A percentile compares a stretch with the other conserved stretches of the same genome.
These are phyloP conservation scores for Clavariopsis aquatica DNA, from an alignment of 495 filamentous ascomycete genomes.

Conservation along the genomic window DNA sequence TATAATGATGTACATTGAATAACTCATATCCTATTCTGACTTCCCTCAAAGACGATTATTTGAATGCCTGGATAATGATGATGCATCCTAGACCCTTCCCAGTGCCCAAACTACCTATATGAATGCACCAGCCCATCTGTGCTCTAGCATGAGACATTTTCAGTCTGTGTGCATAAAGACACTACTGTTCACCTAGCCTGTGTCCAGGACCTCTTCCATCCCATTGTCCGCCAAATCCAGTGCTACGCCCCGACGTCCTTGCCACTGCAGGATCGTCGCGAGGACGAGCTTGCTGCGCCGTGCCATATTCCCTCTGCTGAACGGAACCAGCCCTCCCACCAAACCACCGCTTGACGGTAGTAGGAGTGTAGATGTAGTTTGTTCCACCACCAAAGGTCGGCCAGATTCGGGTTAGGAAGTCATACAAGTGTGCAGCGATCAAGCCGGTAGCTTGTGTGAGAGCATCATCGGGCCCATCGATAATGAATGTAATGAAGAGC, in stretches of 20 bases:
- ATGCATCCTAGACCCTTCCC: too few relatives aligned
- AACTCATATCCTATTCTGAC: too few relatives aligned
- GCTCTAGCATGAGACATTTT: background rate
- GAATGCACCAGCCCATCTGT: too few relatives aligned
- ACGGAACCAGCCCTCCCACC: slow-evolving; percentile 44
- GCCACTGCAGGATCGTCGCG: slow-evolving; percentile 35
- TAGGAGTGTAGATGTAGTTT: slow-evolving; percentile 70
- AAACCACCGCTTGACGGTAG: slow-evolving; percentile 64
- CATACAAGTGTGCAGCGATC: slow-evolving; percentile 78
- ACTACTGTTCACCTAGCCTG: slow-evolving; percentile 57
- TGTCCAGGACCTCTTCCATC: slow-evolving; percentile 65
- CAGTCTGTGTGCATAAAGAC: background rate
- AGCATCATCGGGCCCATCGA: slow-evolving; percentile 50
- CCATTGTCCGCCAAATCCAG: slow-evolving; percentile 55
- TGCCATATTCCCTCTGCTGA: slow-evolving; percentile 60
- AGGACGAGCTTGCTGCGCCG: slow-evolving; percentile 47
- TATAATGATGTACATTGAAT: background rate
- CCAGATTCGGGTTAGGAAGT: slow-evolving; percentile 81
- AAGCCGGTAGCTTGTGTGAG: slow-evolving; percentile 67
- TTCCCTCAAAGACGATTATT: too few relatives aligned
- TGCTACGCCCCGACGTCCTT: slow-evolving; percentile 37
- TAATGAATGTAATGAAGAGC: slow-evolving; percentile 67
- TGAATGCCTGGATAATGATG: too few relatives aligned
- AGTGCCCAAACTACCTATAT: too few relatives aligned
- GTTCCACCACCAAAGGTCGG: slow-evolving; percentile 78